Evolutionary conservation across 2,329 filamentous ascomycete genomes (phyloP).

Genomic region (Sodiomyces alkalinus): DNA sequence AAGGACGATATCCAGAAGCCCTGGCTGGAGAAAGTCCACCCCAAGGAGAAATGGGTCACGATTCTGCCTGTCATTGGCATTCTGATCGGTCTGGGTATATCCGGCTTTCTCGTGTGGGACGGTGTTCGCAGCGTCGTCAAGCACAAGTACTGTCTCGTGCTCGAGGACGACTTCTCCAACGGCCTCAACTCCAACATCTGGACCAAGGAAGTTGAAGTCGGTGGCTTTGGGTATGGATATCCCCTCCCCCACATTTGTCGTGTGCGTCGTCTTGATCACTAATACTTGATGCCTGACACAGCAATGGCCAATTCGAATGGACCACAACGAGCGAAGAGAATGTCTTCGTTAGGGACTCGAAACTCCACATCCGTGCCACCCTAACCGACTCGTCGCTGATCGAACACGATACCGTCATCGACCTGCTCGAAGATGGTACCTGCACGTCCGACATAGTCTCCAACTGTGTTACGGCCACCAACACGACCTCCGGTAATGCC

Average conservation of each 20-base stretch:
- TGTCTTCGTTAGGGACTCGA: slow-evolving; percentile 53
- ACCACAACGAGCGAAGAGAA: slow-evolving; percentile 62
- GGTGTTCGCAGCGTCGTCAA: slow-evolving; percentile 56
- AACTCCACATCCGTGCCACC: slow-evolving; percentile 62
- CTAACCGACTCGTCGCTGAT: slow-evolving; percentile 55
- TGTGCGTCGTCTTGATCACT: background rate
- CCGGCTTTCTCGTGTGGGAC: slow-evolving; percentile 61
- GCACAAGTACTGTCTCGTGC: slow-evolving; percentile 56
- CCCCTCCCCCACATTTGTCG: background rate
- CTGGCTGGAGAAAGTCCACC: slow-evolving; percentile 59
- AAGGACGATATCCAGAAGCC: slow-evolving; percentile 64
- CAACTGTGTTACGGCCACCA: slow-evolving; percentile 55
- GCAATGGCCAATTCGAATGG: slow-evolving; percentile 69
- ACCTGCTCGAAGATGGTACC: slow-evolving; percentile 48
- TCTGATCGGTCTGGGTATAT: slow-evolving; percentile 48
- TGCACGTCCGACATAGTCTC: slow-evolving; percentile 47
- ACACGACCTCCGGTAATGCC: slow-evolving; percentile 53
- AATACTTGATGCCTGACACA: slow-evolving; percentile 12
- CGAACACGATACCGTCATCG: slow-evolving; percentile 48
- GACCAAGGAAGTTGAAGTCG: slow-evolving; percentile 61
- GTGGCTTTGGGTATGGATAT: slow-evolving; percentile 63
- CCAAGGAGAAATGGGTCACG: slow-evolving; percentile 74
- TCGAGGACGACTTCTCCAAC: slow-evolving; percentile 49
- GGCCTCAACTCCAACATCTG: slow-evolving; percentile 45
- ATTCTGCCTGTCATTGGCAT: slow-evolving; percentile 65